phyloP scores from a whole-genome alignment of 2,329 filamentous ascomycete genomes.

The Aspergillus sp. region DNA sequence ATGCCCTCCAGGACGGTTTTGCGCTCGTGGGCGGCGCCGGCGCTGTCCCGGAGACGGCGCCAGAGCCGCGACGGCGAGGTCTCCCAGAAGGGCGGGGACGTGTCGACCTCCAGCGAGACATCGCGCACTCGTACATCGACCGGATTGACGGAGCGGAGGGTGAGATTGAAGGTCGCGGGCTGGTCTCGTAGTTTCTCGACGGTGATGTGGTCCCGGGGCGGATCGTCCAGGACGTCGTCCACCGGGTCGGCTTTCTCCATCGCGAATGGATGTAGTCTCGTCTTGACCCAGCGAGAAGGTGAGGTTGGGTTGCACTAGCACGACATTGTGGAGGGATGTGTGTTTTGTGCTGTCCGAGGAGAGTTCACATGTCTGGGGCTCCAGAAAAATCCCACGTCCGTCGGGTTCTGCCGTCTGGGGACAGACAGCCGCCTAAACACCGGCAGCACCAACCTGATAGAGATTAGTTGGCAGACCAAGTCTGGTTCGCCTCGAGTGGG shows the following conservation, averaged over 20 bases:
- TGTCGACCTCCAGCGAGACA: conserved; percentile 34
- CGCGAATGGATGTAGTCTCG: background rate
- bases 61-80: conserved; percentile 31
- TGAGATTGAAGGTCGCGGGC: conserved; percentile 27
- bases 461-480: background rate
- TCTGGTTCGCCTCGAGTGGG: background rate
- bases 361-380: background rate
- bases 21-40: conserved; percentile 18
- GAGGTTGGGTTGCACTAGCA: background rate
- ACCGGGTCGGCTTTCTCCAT: background rate
- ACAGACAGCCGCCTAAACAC: background rate
- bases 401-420: background rate
- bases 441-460: background rate
- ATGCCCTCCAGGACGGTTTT: conserved; percentile 62
- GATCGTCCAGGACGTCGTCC: conserved; percentile 3
- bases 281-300: no score
- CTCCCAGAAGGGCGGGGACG: conserved; percentile 32
- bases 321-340: background rate
- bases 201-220: conserved; percentile 7
- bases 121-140: conserved; percentile 39
- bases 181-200: conserved; percentile 11
- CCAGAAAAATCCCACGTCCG: background rate
- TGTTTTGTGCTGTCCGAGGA: background rate
- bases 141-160: conserved; percentile 40
- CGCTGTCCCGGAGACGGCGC: conserved; percentile 28